Percentiles rank a stretch among this genome's conserved stretches.
These are phyloP conservation scores for Hemileia vastatrix DNA, from an alignment of 1,284 basidiomycete species.

Conservation along the genomic window DNA sequence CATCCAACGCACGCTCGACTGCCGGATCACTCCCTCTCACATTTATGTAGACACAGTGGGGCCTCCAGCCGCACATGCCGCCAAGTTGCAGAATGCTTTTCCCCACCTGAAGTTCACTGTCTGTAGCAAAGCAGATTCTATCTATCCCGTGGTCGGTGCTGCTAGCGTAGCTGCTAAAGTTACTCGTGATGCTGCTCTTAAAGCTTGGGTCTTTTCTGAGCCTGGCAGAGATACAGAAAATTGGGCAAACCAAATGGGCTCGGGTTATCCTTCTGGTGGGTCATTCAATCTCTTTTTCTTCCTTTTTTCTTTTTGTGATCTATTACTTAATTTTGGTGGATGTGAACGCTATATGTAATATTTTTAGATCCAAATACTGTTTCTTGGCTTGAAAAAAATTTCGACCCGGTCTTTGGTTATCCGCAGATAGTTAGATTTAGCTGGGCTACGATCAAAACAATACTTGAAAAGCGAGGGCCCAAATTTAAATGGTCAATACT, in stretches of 20 bases:
- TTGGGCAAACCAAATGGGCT: conserved; percentile 12
- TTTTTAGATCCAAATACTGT: conserved; percentile 77
- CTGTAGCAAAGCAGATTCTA: conserved; percentile 81
- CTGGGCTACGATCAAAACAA: conserved; percentile 84
- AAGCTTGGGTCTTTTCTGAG: conserved; percentile 60
- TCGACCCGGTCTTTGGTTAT: conserved; percentile 87
- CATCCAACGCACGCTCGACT: conserved; percentile 8
- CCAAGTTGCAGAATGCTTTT: conserved; percentile 65
- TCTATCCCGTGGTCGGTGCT: conserved; percentile 92
- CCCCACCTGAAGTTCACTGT: conserved; percentile 79
- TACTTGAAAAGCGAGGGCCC: conserved; percentile 70
- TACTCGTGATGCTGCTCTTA: conserved; percentile 80
- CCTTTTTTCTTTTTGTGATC: conserved; percentile 12
- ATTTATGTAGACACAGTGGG: conserved; percentile 95
- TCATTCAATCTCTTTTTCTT: conserved; percentile 16
- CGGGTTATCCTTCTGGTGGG: conserved; percentile 62
- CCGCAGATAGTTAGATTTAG: conserved; percentile 85
- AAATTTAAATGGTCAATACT: conserved; percentile 62
- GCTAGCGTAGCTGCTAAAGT: conserved; percentile 95
- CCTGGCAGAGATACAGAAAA: conserved; percentile 11
- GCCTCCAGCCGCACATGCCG: conserved; percentile 71
- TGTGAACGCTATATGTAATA: not conserved
- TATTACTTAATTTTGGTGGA: not conserved
- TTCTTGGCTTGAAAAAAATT: conserved; percentile 63
- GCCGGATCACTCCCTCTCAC: conserved; percentile 46